A percentile compares a stretch with the other conserved stretches of the same genome.
phyloP scores from a whole-genome alignment of 78 protist species.

The Fonticula alba region DNA sequence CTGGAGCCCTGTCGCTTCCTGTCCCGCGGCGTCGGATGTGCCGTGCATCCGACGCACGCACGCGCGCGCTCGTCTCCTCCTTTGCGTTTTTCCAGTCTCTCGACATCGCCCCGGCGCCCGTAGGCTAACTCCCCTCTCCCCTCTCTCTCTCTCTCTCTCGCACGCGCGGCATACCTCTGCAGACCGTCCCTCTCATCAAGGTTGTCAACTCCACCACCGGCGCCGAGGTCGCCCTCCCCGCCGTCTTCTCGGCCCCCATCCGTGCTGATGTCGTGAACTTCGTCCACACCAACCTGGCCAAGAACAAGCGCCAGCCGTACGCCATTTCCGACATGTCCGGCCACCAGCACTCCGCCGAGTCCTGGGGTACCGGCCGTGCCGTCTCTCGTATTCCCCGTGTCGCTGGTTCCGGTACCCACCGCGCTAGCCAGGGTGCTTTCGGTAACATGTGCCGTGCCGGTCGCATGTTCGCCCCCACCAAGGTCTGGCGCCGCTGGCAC shows the following conservation, averaged over 20 bases:
- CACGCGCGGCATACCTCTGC: too few relatives aligned
- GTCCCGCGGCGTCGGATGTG: too few relatives aligned
- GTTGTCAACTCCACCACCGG: too few relatives aligned
- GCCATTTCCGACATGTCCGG: conserved; percentile 79
- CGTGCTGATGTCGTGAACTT: conserved; percentile 75
- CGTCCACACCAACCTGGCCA: conserved; percentile 76
- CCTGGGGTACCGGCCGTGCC: conserved; percentile 99
- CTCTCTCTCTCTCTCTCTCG: too few relatives aligned
- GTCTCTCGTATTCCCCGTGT: conserved; percentile 99
- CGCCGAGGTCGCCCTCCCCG: conserved; percentile 50
- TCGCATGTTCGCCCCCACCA: conserved; percentile 97
- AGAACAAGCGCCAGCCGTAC: conserved; percentile 80
- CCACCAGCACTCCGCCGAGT: conserved; percentile 85
- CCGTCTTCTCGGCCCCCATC: conserved; percentile 82
- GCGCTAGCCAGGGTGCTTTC: conserved; percentile 98
- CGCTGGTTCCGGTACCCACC: conserved; percentile 93
- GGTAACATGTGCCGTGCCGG: conserved; percentile 96
- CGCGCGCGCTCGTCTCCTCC: too few relatives aligned
- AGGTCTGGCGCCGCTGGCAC: conserved; percentile 94
- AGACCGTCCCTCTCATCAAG: too few relatives aligned
- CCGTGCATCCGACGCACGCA: too few relatives aligned
- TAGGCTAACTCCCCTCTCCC: too few relatives aligned
- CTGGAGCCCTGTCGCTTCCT: too few relatives aligned
- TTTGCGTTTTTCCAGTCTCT: too few relatives aligned
- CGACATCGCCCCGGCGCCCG: too few relatives aligned